phyloP scores from a whole-genome alignment of 345 rosid species.

The Kernera saxatilis region DNA sequence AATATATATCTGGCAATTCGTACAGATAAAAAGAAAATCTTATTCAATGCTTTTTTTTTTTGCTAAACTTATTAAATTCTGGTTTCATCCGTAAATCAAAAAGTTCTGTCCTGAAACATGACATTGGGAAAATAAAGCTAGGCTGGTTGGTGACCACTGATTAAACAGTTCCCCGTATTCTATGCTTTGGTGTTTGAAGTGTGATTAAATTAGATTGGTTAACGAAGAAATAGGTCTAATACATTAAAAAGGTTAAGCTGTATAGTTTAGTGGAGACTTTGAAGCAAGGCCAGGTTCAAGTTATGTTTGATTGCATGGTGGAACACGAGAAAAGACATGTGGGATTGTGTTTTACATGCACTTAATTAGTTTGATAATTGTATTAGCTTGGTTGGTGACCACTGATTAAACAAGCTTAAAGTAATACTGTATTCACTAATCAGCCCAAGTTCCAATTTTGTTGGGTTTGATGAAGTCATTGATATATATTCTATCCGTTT shows the following conservation, averaged over 20 bases:
- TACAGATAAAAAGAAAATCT: not conserved
- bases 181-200: slow-evolving; percentile 11
- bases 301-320: slow-evolving; percentile 27
- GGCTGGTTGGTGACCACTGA: slow-evolving; percentile 6
- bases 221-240: not conserved
- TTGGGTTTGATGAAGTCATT: slow-evolving; percentile 15
- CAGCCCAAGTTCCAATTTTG: slow-evolving; percentile 19
- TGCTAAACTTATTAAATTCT: too few species aligned
- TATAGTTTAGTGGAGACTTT: slow-evolving; percentile 1
- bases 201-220: not conserved
- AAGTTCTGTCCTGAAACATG: not conserved
- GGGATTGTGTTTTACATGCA: slow-evolving; percentile 24
- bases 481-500: not conserved
- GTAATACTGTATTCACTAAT: not conserved
- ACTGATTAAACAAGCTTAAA: not conserved
- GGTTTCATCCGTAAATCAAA: not conserved
- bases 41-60: not conserved
- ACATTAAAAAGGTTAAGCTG: not conserved
- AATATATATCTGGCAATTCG: not conserved
- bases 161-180: slow-evolving; percentile 4
- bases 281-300: slow-evolving; percentile 33
- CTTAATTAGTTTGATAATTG: not conserved
- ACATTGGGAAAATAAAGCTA: not conserved
- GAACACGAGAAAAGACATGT: slow-evolving; percentile 31
- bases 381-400: not conserved